These are phyloP conservation scores for Panaeolus cyanescens DNA, from an alignment of 768 basidiomycete genomes.

Conservation along the genomic window DNA sequence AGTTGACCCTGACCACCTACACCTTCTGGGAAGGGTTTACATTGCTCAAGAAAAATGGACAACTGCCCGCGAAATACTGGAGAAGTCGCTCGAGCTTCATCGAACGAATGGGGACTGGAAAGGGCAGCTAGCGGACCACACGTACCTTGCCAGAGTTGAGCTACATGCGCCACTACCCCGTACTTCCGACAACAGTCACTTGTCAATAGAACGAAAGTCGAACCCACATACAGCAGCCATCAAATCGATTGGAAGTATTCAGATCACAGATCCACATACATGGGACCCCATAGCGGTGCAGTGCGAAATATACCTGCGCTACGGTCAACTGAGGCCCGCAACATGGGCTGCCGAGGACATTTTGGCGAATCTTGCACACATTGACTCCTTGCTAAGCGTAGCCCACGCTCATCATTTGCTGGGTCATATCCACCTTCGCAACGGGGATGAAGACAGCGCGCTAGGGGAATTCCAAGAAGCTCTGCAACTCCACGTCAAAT, in stretches of 20 bases:
- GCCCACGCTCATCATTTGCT: conserved; percentile 19
- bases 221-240: neutral
- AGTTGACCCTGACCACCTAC: conserved; percentile 25
- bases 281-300: neutral
- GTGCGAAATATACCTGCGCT: neutral
- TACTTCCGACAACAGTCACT: neutral
- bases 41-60: conserved; percentile 19
- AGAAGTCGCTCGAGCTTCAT: conserved; percentile 15
- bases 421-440: conserved; percentile 14
- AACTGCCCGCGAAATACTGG: conserved; percentile 14
- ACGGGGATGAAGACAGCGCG: conserved; percentile 10
- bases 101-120: conserved; percentile 13
- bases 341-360: neutral
- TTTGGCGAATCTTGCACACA: conserved; percentile 5
- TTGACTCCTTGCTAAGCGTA: conserved; percentile 14
- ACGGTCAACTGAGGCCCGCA: neutral
- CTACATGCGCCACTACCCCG: conserved; percentile 8
- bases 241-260: neutral
- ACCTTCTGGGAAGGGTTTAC: conserved; percentile 23
- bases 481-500: conserved; percentile 3
- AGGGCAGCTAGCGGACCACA: conserved; percentile 20
- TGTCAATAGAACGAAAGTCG: neutral
- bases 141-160: conserved; percentile 14
- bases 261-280: neutral
- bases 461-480: conserved; percentile 12